phyloP scores from a whole-genome alignment of 140 eudicot species.

The Anethum foeniculum region DNA sequence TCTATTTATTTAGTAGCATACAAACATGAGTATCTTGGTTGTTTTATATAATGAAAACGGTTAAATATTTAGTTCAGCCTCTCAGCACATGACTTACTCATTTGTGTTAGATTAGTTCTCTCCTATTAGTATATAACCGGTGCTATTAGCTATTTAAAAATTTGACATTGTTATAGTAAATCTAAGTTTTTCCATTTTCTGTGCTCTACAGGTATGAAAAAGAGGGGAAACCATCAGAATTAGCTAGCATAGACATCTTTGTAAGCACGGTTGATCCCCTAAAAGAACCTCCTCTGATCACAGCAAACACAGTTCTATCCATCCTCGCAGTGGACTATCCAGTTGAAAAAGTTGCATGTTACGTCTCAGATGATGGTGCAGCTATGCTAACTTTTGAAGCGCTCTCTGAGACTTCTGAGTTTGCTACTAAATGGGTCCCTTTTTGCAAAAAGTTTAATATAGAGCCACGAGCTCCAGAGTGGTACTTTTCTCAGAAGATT shows the following conservation, averaged over 20 bases:
- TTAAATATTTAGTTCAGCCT: not conserved
- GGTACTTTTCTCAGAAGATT: constrained; percentile 10
- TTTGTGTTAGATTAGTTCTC: not conserved
- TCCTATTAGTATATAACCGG: not conserved
- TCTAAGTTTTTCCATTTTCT: not conserved
- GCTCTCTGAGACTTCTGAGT: constrained; percentile 6
- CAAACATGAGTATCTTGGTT: not conserved
- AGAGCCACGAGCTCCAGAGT: constrained; percentile 13
- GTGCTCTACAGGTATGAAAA: constrained; percentile 4
- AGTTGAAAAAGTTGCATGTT: constrained; percentile 9
- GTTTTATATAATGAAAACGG: not conserved
- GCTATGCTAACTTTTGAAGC: constrained; percentile 14
- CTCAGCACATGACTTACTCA: not conserved
- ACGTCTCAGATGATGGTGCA: constrained; percentile 14
- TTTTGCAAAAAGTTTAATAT: constrained; percentile 10
- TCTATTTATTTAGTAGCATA: not conserved
- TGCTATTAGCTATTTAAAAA: not conserved
- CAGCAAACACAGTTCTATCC: constrained; percentile 11
- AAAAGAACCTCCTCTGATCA: constrained; percentile 12
- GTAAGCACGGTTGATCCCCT: constrained; percentile 10
- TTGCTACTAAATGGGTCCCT: constrained; percentile 12
- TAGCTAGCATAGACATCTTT: constrained; percentile 7
- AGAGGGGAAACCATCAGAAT: constrained; percentile 13
- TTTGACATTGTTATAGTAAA: not conserved
- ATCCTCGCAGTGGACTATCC: constrained; percentile 13